Percentiles rank a stretch among this genome's conserved stretches.
Conservation (phyloP, 768 basidiomycete genomes). For the Ramaria rubella region DNA sequence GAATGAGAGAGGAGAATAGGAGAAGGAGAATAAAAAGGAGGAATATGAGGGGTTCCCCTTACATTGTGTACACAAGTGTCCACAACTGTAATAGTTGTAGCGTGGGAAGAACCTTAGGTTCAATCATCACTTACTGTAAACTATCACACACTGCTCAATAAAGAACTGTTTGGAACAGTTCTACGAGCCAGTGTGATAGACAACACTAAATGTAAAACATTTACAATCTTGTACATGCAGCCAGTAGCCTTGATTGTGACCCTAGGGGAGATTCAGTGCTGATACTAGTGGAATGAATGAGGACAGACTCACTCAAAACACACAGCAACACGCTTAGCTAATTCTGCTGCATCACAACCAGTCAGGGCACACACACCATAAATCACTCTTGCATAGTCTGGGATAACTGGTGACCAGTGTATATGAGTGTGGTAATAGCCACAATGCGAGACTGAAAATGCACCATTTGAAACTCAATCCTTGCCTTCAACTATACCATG, state of each 20-base stretch:
- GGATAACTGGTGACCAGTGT: constrained; percentile 51
- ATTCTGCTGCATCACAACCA: constrained; percentile 50
- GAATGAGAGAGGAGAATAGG: too few species aligned
- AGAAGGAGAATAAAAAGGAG: too few species aligned
- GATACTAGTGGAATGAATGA: background rate
- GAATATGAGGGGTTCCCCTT: too few species aligned
- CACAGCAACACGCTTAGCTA: constrained; percentile 52
- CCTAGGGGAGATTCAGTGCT: constrained; percentile 27
- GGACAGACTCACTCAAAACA: constrained; percentile 59
- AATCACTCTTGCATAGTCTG: constrained; percentile 67
- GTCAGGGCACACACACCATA: constrained; percentile 64
- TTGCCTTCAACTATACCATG: constrained; percentile 75
- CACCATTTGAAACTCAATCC: constrained; percentile 71
- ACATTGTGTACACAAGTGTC: too few species aligned
- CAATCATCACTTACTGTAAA: too few species aligned
- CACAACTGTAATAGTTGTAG: too few species aligned
- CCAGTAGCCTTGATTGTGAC: constrained; percentile 65
- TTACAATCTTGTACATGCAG: constrained; percentile 49
- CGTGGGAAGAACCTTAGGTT: too few species aligned
- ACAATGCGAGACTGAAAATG: constrained; percentile 16
- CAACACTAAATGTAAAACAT: too few species aligned
- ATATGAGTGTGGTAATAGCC: background rate
- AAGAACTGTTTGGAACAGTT: too few species aligned
- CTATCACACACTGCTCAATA: too few species aligned
- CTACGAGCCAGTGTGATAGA: too few species aligned